phyloP scores from a whole-genome alignment of 345 rosid species.

The Sisymbrium altissimum region DNA sequence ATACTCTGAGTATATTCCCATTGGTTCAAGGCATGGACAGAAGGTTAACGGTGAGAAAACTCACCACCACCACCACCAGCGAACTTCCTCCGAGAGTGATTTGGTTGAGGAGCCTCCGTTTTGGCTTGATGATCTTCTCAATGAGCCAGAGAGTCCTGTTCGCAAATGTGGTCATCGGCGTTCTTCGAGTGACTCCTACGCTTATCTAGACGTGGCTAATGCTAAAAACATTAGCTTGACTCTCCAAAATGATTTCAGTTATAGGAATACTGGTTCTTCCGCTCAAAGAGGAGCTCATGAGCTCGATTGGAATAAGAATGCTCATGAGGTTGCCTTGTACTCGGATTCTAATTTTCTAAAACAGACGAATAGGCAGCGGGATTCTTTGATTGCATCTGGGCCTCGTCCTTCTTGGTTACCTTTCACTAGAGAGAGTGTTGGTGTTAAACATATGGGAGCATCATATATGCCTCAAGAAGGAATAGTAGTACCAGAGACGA shows the following conservation, averaged over 20 bases:
- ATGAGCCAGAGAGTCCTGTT: slow-evolving; percentile 94
- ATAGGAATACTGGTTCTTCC: slow-evolving; percentile 37
- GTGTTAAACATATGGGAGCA: slow-evolving; percentile 49
- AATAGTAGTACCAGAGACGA: slow-evolving; percentile 49
- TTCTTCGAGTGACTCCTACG: slow-evolving; percentile 95
- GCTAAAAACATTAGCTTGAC: slow-evolving; percentile 54
- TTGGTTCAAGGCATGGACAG: slow-evolving; percentile 65
- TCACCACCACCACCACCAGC: slow-evolving; percentile 86
- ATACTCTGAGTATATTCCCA: slow-evolving; percentile 61
- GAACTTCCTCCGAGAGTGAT: slow-evolving; percentile 89
- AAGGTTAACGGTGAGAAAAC: slow-evolving; percentile 58
- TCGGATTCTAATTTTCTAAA: slow-evolving; percentile 46
- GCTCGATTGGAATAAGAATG: slow-evolving; percentile 52
- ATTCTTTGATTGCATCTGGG: slow-evolving; percentile 41
- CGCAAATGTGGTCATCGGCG: slow-evolving; percentile 91
- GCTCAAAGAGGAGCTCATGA: slow-evolving; percentile 70
- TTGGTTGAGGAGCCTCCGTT: slow-evolving; percentile 91
- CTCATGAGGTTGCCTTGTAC: slow-evolving; percentile 44
- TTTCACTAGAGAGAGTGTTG: slow-evolving; percentile 50
- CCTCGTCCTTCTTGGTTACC: slow-evolving; percentile 45
- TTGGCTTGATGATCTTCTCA: slow-evolving; percentile 99
- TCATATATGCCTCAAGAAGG: slow-evolving; percentile 47
- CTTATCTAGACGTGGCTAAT: slow-evolving; percentile 68
- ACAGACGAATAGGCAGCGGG: slow-evolving; percentile 54
- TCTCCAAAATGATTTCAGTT: slow-evolving; percentile 58